Evolutionary conservation across 768 basidiomycete species (phyloP), one percentile per base, ranked within the genome.

Genomic region (Lyophyllum shimeji): DNA sequence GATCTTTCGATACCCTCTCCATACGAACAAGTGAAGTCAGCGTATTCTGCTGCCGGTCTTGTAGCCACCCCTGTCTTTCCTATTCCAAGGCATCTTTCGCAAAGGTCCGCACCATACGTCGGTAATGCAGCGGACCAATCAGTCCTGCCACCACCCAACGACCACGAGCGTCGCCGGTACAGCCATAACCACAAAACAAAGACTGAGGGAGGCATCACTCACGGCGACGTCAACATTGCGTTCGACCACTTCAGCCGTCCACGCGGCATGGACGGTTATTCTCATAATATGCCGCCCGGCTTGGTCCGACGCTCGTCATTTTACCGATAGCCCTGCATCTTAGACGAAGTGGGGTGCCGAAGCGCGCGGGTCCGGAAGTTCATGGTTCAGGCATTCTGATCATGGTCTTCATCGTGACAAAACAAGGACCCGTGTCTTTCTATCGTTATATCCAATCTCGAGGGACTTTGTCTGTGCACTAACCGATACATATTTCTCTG

Each of bases 121-220:
- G 61, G 61, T 48, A 54, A 34, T 31, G 51, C 60, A 9, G 58
- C 63, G 46, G 58, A 60, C 20, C 51, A 58, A 21, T 61, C 63
- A 7, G 62, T 60, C 17, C 62, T 48, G 46, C 63, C 58, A 13
- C 20, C 21, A 2, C n/a, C 29, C 6, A 29, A 40, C 42, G 55
- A 40, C 40, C 52, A 6, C 31, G 33, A 52, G 25, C 23, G 17
- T n/a, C 31, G 40, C 34, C 7, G 46, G 17, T 1, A 29, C 23
- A 37, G 34, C 34, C 18, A 50, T 45, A 9, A 23, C 44, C 44
- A 45, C 15, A 45, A 8, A 23, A 13, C 44, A 9, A 23, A 7
- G 11, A 23, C 12, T 11, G 44, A 24, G 5, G 21, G 44, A 45
- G 44, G 23, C 21, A 25, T 25, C 15, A 13, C 18, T 42, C n/a